These are phyloP conservation scores for Gremmenia infestans DNA, from an alignment of 2,329 filamentous ascomycete genomes.

Conservation along the genomic window DNA sequence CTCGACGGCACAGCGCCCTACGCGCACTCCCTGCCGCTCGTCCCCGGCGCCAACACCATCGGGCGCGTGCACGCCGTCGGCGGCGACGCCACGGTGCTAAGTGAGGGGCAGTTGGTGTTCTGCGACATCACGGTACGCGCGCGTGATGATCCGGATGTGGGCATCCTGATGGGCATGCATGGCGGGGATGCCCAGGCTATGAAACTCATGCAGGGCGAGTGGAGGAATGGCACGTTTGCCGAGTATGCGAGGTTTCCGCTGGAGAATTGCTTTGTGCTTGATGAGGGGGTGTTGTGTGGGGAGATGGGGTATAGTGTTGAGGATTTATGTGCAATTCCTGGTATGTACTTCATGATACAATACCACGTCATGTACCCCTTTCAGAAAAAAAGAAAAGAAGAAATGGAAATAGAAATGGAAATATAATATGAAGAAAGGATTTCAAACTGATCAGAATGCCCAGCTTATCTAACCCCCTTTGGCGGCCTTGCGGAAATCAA, in stretches of 20 bases:
- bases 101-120: slow-evolving; percentile 34
- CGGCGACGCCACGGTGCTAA: slow-evolving; percentile 31
- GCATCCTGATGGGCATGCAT: slow-evolving; percentile 31
- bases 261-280: slow-evolving; percentile 33
- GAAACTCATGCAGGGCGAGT: slow-evolving; percentile 31
- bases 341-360: background rate
- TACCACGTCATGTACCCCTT: background rate
- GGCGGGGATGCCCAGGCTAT: slow-evolving; percentile 24
- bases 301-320: slow-evolving; percentile 13
- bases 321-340: slow-evolving; percentile 3
- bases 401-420: no score
- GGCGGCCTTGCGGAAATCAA: slow-evolving; percentile 41
- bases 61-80: slow-evolving; percentile 33
- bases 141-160: slow-evolving; percentile 31
- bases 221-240: slow-evolving; percentile 31
- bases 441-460: no score
- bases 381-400: background rate
- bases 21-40: slow-evolving; percentile 28
- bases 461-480: slow-evolving; percentile 26
- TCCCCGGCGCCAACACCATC: slow-evolving; percentile 30
- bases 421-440: no score
- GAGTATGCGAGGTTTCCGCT: slow-evolving; percentile 34
- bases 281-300: slow-evolving; percentile 29
- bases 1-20: slow-evolving; percentile 33
- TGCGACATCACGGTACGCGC: slow-evolving; percentile 32